Evolutionary conservation across 257 asterid genomes (phyloP).

Genomic region (Phtheirospermum japonicum): DNA sequence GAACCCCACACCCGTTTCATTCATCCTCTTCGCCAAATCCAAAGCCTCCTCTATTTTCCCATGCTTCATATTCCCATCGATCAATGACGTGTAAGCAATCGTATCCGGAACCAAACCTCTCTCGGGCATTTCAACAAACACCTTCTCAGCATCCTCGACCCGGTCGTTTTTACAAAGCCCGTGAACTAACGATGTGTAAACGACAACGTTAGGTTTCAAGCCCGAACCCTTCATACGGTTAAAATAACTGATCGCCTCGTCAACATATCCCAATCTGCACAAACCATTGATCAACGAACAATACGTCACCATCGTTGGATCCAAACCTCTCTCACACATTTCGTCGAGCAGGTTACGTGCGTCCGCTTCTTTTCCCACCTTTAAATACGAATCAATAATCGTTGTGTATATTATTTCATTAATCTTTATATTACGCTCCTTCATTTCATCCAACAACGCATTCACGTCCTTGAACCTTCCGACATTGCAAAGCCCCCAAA

Average conservation of each 20-base stretch:
- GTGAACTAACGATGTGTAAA: constrained; percentile 66
- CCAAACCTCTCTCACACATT: constrained; percentile 63
- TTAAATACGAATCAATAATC: constrained; percentile 69
- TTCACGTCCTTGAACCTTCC: constrained; percentile 67
- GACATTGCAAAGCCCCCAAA: constrained; percentile 75
- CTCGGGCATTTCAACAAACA: constrained; percentile 63
- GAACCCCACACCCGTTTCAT: constrained; percentile 52
- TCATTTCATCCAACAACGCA: constrained; percentile 63
- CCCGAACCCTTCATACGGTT: constrained; percentile 45
- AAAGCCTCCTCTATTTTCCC: constrained; percentile 69
- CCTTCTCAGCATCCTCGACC: constrained; percentile 55
- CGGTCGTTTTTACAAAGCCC: constrained; percentile 64
- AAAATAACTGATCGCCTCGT: constrained; percentile 67
- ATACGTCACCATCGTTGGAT: constrained; percentile 64
- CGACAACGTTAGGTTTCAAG: constrained; percentile 62
- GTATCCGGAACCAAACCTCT: constrained; percentile 67
- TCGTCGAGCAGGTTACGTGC: constrained; percentile 59
- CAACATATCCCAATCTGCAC: constrained; percentile 64
- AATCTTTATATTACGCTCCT: constrained; percentile 45
- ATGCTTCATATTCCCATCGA: constrained; percentile 63
- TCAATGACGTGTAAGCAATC: constrained; percentile 61
- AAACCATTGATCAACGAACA: constrained; percentile 61
- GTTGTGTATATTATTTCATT: constrained; percentile 66
- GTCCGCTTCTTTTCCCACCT: constrained; percentile 63
- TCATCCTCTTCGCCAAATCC: constrained; percentile 60